phyloP scores from a whole-genome alignment of 108 stramenopile species.

The Cyclostephanos invisitatus region DNA sequence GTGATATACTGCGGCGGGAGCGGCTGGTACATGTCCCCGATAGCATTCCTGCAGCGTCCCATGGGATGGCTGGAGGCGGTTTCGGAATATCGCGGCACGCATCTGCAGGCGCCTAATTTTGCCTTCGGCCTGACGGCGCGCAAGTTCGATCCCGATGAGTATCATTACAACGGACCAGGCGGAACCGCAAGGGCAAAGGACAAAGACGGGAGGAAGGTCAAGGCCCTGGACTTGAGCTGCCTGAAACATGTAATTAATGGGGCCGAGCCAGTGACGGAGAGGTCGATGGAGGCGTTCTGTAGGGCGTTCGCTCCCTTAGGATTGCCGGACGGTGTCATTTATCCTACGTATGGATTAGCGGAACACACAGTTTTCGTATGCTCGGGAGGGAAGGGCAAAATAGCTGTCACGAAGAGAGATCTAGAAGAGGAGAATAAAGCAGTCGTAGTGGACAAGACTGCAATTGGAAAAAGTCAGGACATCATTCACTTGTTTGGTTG shows the following conservation, averaged over 20 bases:
- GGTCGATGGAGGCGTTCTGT: slow-evolving; percentile 79
- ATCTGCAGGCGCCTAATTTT: slow-evolving; percentile 98
- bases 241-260: slow-evolving; percentile 95
- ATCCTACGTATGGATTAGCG: slow-evolving; percentile 96
- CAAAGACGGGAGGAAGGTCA: slow-evolving; percentile 18
- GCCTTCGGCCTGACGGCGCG: slow-evolving; percentile 92
- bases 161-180: slow-evolving; percentile 29
- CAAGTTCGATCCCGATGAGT: slow-evolving; percentile 67
- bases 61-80: slow-evolving; percentile 89
- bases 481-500: slow-evolving; percentile 72
- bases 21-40: slow-evolving; percentile 95
- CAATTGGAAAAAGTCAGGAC: slow-evolving; percentile 22
- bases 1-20: slow-evolving; percentile 93
- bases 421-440: slow-evolving; percentile 68
- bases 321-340: slow-evolving; percentile 70
- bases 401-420: slow-evolving; percentile 65
- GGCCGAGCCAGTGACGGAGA: slow-evolving; percentile 92
- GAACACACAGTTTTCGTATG: slow-evolving; percentile 98
- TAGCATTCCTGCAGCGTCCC: slow-evolving; percentile 94
- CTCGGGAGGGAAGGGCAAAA: slow-evolving; percentile 75
- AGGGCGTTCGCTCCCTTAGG: slow-evolving; percentile 76
- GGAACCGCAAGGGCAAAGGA: slow-evolving; percentile 8
- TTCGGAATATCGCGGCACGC: slow-evolving; percentile 85
- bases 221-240: slow-evolving; percentile 73
- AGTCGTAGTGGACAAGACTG: slow-evolving; percentile 40